Percentiles rank a stretch among this genome's conserved stretches.
Evolutionary conservation across 139 green algal species (phyloP).

Genomic region (Dunaliella primolecta): DNA sequence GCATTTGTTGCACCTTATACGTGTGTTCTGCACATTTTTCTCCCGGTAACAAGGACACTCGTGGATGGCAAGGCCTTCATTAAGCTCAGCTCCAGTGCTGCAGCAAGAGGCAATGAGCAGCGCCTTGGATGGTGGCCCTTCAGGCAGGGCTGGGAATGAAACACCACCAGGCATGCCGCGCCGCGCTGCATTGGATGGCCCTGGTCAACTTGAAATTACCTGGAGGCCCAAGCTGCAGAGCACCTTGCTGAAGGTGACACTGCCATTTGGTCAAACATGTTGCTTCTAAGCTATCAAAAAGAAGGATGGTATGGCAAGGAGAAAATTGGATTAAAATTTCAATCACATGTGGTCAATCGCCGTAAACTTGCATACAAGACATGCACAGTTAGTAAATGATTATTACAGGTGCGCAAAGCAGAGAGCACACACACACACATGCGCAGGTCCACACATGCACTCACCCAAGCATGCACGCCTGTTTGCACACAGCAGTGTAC

Average conservation of each 20-base stretch:
- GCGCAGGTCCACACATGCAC: background rate
- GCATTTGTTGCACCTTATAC: no score
- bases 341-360: background rate
- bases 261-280: background rate
- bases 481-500: no score
- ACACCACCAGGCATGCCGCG: no score
- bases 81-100: no score
- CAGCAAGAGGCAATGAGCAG: no score
- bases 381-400: background rate
- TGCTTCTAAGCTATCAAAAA: background rate
- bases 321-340: background rate
- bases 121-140: no score
- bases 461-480: background rate
- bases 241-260: background rate
- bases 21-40: no score
- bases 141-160: no score
- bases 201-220: no score
- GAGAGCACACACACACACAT: background rate
- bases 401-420: background rate
- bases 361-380: background rate
- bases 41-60: no score
- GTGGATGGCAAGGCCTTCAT: no score
- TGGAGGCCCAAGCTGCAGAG: background rate
- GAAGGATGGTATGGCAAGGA: background rate
- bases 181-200: no score